Conservation (phyloP, 2,329 filamentous ascomycete species). For the Ilyonectria mors-panacis region DNA sequence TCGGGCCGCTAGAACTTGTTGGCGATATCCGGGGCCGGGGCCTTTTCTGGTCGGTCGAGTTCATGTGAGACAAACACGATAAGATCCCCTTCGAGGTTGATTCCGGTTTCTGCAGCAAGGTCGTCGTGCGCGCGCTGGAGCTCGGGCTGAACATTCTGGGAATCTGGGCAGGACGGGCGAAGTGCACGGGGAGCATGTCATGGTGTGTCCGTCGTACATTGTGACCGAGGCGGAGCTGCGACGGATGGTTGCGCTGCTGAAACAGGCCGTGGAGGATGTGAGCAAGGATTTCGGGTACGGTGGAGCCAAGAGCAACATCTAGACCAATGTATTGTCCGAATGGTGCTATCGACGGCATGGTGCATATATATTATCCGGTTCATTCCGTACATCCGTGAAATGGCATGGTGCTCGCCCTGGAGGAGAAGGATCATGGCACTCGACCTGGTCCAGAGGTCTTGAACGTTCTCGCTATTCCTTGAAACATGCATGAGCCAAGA, state of each 20-base stretch:
- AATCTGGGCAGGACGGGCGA: constrained; percentile 20
- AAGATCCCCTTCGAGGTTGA: constrained; percentile 11
- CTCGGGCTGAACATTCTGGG: constrained; percentile 27
- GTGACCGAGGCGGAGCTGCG: constrained; percentile 19
- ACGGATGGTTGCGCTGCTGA: constrained; percentile 18
- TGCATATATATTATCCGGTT: too few species aligned
- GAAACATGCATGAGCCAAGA: too few species aligned
- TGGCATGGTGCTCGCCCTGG: too few species aligned
- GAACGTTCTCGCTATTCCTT: too few species aligned
- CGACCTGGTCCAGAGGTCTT: too few species aligned
- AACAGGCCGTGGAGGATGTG: constrained; percentile 32
- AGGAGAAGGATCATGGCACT: too few species aligned
- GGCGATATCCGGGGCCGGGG: constrained; percentile 26
- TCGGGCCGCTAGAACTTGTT: constrained; percentile 14
- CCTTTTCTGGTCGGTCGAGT: constrained; percentile 32
- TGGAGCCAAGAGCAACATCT: too few species aligned
- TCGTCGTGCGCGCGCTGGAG: constrained; percentile 6
- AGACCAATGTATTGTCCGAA: too few species aligned
- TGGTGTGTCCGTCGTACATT: constrained; percentile 23
- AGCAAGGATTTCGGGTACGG: background rate
- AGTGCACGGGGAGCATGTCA: constrained; percentile 24
- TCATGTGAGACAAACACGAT: constrained; percentile 13
- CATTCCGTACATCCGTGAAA: too few species aligned
- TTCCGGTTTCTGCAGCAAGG: constrained; percentile 9
- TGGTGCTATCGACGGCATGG: too few species aligned